These are phyloP conservation scores for Alisma plantagoaquatica DNA, from an alignment of 106 monocot genomes.

Conservation along the genomic window DNA sequence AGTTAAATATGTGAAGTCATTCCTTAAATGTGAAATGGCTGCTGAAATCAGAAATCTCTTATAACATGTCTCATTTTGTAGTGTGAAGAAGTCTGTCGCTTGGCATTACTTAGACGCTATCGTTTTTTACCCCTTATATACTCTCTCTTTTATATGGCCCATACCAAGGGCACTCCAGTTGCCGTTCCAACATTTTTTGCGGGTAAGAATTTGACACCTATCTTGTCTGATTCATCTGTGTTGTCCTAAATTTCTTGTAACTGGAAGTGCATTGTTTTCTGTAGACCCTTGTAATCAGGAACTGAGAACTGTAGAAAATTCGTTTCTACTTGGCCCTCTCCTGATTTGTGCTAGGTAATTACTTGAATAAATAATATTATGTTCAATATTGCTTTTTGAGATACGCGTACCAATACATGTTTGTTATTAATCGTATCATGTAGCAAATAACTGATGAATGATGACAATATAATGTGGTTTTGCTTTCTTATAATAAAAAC, in stretches of 20 bases:
- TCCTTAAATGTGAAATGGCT: no score
- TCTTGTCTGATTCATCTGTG: no score
- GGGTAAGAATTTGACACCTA: conserved; percentile 19
- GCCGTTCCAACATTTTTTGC: conserved; percentile 55
- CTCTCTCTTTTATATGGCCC: conserved; percentile 71
- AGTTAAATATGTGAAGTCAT: no score
- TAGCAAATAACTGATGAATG: no score
- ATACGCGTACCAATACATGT: no score
- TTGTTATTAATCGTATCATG: no score
- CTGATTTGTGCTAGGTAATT: conserved; percentile 88
- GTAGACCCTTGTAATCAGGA: conserved; percentile 63
- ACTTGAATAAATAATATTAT: not conserved
- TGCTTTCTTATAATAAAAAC: not conserved
- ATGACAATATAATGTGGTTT: not conserved
- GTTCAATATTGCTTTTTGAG: no score
- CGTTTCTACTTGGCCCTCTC: conserved; percentile 76
- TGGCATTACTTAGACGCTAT: conserved; percentile 51
- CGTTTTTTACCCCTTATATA: conserved; percentile 64
- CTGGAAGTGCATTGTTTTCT: conserved; percentile 2
- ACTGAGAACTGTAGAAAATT: conserved; percentile 67
- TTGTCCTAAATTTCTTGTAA: not conserved
- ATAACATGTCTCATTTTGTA: conserved; percentile 21
- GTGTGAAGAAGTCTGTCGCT: conserved; percentile 96
- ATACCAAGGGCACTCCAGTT: conserved; percentile 60
- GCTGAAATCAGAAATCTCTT: no score